Percentiles rank a stretch among this genome's conserved stretches.
Conservation (phyloP, 2,329 filamentous ascomycete genomes). For the Trichoderma sp. region DNA sequence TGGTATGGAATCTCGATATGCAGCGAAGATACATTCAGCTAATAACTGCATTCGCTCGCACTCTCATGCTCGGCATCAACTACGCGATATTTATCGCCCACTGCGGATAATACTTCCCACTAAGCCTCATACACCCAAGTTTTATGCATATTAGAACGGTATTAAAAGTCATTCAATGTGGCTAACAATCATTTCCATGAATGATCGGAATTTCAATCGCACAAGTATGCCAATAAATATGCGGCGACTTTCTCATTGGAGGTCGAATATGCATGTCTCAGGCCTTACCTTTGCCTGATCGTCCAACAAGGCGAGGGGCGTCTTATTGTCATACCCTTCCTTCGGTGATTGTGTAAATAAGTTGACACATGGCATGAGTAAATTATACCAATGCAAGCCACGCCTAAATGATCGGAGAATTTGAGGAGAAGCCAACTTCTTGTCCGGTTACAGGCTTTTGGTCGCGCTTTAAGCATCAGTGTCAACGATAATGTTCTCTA, state of each 20-base stretch:
- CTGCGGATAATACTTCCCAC: background rate
- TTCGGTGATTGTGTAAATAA: background rate
- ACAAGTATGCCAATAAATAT: background rate
- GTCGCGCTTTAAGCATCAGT: background rate
- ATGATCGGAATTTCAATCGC: background rate
- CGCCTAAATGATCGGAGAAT: background rate
- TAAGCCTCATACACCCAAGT: background rate
- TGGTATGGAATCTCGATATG: background rate
- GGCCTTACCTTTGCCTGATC: background rate
- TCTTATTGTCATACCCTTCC: background rate
- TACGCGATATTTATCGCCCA: background rate
- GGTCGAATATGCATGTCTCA: background rate
- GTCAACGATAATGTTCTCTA: background rate
- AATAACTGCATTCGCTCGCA: background rate
- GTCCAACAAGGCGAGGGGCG: background rate
- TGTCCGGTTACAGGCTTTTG: background rate
- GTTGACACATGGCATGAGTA: background rate
- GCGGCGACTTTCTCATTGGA: background rate
- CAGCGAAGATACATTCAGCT: background rate
- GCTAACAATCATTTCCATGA: background rate
- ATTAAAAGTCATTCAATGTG: background rate
- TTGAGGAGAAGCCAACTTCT: background rate
- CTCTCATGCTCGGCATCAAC: background rate
- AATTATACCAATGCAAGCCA: background rate
- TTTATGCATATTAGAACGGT: background rate